These are phyloP conservation scores for Cercophora sp. DNA, from an alignment of 495 filamentous ascomycete genomes.

Conservation along the genomic window DNA sequence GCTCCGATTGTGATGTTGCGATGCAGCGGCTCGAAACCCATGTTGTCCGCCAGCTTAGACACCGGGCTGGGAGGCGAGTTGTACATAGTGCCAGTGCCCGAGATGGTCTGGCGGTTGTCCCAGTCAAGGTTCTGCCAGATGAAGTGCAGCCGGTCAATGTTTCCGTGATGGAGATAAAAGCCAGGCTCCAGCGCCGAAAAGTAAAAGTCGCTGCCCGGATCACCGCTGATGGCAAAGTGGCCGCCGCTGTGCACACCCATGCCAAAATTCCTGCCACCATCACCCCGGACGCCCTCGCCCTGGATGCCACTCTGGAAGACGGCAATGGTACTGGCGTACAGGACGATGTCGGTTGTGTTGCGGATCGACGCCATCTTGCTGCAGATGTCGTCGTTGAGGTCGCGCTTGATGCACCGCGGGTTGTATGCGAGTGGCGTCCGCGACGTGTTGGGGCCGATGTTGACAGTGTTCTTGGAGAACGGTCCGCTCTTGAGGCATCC, in stretches of 20 bases:
- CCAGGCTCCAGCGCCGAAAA: conserved; percentile 61
- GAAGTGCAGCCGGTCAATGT: conserved; percentile 67
- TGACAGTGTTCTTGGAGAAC: conserved; percentile 37
- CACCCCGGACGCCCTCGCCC: conserved; percentile 35
- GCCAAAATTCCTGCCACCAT: conserved; percentile 23
- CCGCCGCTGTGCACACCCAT: conserved; percentile 38
- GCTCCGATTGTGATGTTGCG: conserved; percentile 11
- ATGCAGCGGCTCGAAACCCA: conserved; percentile 19
- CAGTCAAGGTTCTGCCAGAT: conserved; percentile 61
- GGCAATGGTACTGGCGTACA: conserved; percentile 24
- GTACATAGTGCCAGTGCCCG: conserved; percentile 40
- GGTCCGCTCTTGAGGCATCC: conserved; percentile 36
- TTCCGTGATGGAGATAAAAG: conserved; percentile 68
- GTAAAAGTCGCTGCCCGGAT: conserved; percentile 52
- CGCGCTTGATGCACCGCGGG: conserved; percentile 41
- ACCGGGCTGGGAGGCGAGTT: conserved; percentile 34
- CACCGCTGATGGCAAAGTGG: conserved; percentile 34
- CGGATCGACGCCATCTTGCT: conserved; percentile 28
- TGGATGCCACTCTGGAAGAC: conserved; percentile 39
- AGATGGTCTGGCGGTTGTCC: conserved; percentile 38
- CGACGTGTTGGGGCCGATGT: conserved; percentile 33
- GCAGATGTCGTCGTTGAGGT: conserved; percentile 35
- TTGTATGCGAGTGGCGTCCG: conserved; percentile 32
- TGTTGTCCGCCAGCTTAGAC: conserved; percentile 21
- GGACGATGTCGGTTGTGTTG: conserved; percentile 35